Percentiles rank a stretch among this genome's conserved stretches.
These are phyloP conservation scores for Aaosphaeria arxii DNA, from an alignment of 2,329 filamentous ascomycete genomes.

Conservation along the genomic window DNA sequence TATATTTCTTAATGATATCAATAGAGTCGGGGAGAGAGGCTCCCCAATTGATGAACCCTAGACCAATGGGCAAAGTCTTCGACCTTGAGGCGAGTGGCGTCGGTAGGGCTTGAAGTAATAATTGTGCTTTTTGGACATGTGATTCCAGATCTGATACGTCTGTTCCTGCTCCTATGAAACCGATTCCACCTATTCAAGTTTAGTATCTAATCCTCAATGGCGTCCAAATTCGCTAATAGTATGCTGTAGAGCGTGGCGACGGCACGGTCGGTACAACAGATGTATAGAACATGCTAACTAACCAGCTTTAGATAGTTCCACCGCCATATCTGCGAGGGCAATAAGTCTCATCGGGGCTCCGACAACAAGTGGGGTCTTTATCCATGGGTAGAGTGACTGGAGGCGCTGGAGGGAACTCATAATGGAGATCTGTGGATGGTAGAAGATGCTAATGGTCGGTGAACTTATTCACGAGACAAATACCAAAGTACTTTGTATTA, in stretches of 20 bases:
- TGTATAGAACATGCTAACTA: neutral
- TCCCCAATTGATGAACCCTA: conserved; percentile 61
- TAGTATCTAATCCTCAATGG: neutral
- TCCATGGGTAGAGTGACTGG: conserved; percentile 56
- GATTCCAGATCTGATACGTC: conserved; percentile 34
- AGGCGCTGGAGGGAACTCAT: conserved; percentile 10
- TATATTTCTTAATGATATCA: conserved; percentile 51
- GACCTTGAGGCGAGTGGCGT: conserved; percentile 7
- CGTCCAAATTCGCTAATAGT: conserved; percentile 1
- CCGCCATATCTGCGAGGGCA: conserved; percentile 53
- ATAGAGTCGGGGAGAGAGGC: conserved; percentile 44
- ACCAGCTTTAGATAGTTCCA: conserved; percentile 58
- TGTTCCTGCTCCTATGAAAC: conserved; percentile 46
- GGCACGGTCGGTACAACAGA: too few relatives aligned
- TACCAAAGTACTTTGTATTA: too few relatives aligned
- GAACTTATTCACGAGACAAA: too few relatives aligned
- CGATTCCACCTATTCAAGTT: conserved; percentile 41
- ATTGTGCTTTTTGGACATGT: conserved; percentile 22
- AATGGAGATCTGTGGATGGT: neutral
- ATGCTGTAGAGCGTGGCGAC: neutral
- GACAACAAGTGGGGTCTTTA: conserved; percentile 55
- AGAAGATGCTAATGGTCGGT: too few relatives aligned
- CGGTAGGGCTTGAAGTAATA: conserved; percentile 17
- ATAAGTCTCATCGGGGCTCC: conserved; percentile 69
- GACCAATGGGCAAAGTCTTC: conserved; percentile 50